phyloP scores from a whole-genome alignment of 2,329 filamentous ascomycete species.

The Exutisphaerella laricina region DNA sequence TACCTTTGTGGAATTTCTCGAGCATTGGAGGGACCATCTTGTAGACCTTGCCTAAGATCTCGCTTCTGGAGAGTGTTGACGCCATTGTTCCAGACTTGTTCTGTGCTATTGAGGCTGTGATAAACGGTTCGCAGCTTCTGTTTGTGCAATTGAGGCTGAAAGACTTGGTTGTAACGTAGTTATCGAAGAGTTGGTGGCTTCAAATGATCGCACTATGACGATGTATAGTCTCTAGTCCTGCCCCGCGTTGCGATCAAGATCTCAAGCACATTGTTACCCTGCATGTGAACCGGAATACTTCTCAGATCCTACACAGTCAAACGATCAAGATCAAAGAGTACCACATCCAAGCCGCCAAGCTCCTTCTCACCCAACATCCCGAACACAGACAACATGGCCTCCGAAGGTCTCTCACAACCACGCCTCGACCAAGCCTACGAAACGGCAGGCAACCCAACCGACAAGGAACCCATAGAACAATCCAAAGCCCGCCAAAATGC shows the following conservation, averaged over 20 bases:
- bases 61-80: constrained; percentile 58
- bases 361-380: constrained; percentile 13
- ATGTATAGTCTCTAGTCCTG: background rate
- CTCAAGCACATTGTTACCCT: background rate
- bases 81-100: too few species aligned
- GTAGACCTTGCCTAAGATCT: constrained; percentile 72
- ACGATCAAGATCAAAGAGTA: background rate
- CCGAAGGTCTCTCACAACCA: constrained; percentile 42
- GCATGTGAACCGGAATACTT: background rate
- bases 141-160: background rate
- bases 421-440: constrained; percentile 42
- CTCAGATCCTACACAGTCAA: background rate
- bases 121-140: background rate
- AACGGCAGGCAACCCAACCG: constrained; percentile 42
- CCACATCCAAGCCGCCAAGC: too few species aligned
- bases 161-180: background rate
- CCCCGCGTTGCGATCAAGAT: background rate
- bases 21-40: constrained; percentile 93
- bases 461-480: constrained; percentile 38
- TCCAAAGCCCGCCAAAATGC: constrained; percentile 33
- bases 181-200: background rate
- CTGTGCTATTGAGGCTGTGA: too few species aligned
- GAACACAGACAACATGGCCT: constrained; percentile 36
- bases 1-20: constrained; percentile 93
- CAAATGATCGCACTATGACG: constrained; percentile 1